Conservation (phyloP, 768 basidiomycete genomes). For the Hypholoma sublateritium region DNA sequence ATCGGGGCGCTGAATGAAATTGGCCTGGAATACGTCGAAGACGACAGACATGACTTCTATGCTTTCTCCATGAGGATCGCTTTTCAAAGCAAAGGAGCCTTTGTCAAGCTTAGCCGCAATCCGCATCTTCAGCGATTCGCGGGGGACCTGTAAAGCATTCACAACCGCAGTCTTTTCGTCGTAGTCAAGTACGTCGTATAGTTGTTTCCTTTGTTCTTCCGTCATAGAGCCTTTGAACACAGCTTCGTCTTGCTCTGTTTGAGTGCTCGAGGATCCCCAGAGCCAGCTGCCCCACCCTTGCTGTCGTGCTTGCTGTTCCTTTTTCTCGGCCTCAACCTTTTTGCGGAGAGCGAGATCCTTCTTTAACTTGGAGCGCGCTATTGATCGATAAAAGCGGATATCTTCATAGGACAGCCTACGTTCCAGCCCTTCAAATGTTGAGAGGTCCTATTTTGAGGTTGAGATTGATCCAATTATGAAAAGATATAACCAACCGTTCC, state of each 20-base stretch:
- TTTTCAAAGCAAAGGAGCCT: constrained; percentile 84
- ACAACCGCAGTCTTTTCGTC: constrained; percentile 82
- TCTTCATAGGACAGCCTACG: constrained; percentile 89
- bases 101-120: constrained; percentile 78
- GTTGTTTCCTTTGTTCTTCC: constrained; percentile 85
- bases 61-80: constrained; percentile 62
- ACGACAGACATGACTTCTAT: constrained; percentile 82
- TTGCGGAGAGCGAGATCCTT: constrained; percentile 79
- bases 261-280: constrained; percentile 60
- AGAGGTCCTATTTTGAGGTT: constrained; percentile 43
- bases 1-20: constrained; percentile 80
- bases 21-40: constrained; percentile 85
- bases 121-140: constrained; percentile 77
- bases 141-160: constrained; percentile 67
- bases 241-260: constrained; percentile 46
- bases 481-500: constrained; percentile 48
- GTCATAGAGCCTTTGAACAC: constrained; percentile 73
- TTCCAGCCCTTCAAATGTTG: constrained; percentile 66
- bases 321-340: constrained; percentile 66
- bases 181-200: constrained; percentile 89
- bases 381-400: constrained; percentile 94
- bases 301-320: constrained; percentile 47
- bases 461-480: background rate
- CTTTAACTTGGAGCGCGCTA: constrained; percentile 82
- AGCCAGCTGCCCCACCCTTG: constrained; percentile 76